These are phyloP conservation scores for Fusarium austroafricanum DNA, from an alignment of 2,329 filamentous ascomycete genomes.

Conservation along the genomic window DNA sequence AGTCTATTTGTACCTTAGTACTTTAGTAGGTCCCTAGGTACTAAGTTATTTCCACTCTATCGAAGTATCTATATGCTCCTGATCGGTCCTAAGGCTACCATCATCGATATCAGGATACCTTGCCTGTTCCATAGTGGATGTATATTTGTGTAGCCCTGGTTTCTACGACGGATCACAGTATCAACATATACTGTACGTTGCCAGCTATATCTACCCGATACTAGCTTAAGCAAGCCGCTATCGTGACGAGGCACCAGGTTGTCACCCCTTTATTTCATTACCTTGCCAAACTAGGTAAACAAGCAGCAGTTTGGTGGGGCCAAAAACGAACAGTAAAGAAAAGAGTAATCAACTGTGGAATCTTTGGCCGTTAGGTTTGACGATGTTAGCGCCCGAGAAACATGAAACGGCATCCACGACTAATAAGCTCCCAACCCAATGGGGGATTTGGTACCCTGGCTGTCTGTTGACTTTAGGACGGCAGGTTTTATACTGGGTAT, in stretches of 20 bases:
- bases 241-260: neutral
- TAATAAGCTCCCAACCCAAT: constrained; percentile 8
- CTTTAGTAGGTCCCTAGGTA: no score
- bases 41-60: no score
- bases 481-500: neutral
- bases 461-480: neutral
- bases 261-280: constrained; percentile 21
- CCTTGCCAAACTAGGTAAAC: neutral
- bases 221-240: neutral
- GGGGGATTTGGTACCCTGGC: neutral
- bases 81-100: no score
- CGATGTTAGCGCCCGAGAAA: constrained; percentile 45
- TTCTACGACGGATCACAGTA: constrained; percentile 4
- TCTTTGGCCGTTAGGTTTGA: constrained; percentile 39
- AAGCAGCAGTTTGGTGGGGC: constrained; percentile 26
- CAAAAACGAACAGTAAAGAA: constrained; percentile 1
- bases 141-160: no score
- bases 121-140: no score
- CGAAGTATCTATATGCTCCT: no score
- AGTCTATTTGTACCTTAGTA: no score
- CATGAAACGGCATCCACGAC: constrained; percentile 40
- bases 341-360: constrained; percentile 17
- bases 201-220: neutral
- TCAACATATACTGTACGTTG: neutral
- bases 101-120: no score